Base-by-base conservation (phyloP, 768 basidiomycete species). In the Pulveroboletus ravenelii region DNA sequence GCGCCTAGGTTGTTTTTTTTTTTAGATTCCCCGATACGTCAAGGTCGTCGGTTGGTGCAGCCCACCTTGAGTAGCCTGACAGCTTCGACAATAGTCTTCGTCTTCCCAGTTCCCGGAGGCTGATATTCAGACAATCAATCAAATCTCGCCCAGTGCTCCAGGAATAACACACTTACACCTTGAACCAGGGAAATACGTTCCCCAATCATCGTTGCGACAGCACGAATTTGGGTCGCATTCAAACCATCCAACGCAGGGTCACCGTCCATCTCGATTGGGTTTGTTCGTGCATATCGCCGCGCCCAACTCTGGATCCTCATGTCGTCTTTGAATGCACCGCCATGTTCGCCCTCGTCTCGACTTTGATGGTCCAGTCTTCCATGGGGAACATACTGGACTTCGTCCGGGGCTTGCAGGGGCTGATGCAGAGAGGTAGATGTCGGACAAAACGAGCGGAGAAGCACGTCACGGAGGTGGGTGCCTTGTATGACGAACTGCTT, bases 81-180 rank as follows among this genome's bases (percentile, higher is more conserved):
- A 0, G 89, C 77, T 64, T 94, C 85, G n/a, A 92, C 82, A 41
- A 94, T 92, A 0, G 91, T 94, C 64, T 86, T 85, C 2, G 93
- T 94, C 69, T 97, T 97, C 32, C 93, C 93, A 0, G 91, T 93
- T 18, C 92, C 92, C 17, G 91, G 92, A 36, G 92, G 90, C 88
- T 91, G 59, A 15, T 55, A 43, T 47, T 30, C 48, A 42, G 40
- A 47, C 14, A 13, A 25, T 47, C 17, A 32, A 46, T 52, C 17
- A 51, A 32, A 32, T 23, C 31, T 25, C 10, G 13, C 41, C 10
- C 13, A 43, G 37, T 25, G n/a, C 30, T 34, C 13, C 4, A 30
- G 3, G 27, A 38, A 42, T 2, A 7, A 3, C n/a, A 15, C 4
- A 48, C 85, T 58, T 64, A 93, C 91, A 30, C 93, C 93, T 70